Conservation (phyloP, 2,329 filamentous ascomycete genomes). For the Lizonia empirigonia region DNA sequence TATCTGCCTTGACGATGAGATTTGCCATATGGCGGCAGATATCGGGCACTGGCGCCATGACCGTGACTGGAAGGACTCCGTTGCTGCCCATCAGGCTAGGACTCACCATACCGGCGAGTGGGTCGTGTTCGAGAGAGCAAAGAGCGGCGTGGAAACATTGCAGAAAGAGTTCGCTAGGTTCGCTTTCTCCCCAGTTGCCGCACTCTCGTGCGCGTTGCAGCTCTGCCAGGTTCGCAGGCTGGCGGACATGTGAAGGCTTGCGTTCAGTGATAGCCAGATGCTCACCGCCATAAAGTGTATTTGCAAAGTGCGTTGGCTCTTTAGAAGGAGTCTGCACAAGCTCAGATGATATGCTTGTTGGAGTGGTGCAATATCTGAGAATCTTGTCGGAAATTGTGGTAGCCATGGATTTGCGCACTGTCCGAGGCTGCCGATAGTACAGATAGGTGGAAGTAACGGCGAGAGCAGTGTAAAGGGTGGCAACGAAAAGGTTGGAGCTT, state of each 20-base stretch:
- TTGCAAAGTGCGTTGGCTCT: conserved; percentile 61
- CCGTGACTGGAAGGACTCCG: conserved; percentile 70
- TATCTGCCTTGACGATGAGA: conserved; percentile 72
- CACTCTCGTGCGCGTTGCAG: conserved; percentile 63
- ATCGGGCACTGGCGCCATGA: conserved; percentile 72
- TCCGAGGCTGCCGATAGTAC: neutral
- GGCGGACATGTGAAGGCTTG: conserved; percentile 20
- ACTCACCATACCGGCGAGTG: conserved; percentile 60
- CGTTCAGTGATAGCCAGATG: conserved; percentile 33
- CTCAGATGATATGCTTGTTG: conserved; percentile 61
- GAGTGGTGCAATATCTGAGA: conserved; percentile 65
- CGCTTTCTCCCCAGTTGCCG: conserved; percentile 68
- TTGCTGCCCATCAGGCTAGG: conserved; percentile 65
- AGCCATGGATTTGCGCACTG: conserved; percentile 18
- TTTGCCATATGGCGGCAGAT: conserved; percentile 76
- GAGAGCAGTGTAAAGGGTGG: neutral
- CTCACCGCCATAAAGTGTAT: conserved; percentile 59
- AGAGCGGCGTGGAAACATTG: conserved; percentile 70
- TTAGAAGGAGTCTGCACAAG: conserved; percentile 59
- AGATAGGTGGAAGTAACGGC: neutral
- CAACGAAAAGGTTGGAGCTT: neutral
- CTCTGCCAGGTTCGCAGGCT: conserved; percentile 45
- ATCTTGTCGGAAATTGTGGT: conserved; percentile 41
- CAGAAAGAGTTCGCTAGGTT: conserved; percentile 72
- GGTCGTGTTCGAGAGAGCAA: conserved; percentile 59